These are phyloP conservation scores for Ophiostoma pallidulum DNA, from an alignment of 2,329 filamentous ascomycete genomes.

Conservation along the genomic window DNA sequence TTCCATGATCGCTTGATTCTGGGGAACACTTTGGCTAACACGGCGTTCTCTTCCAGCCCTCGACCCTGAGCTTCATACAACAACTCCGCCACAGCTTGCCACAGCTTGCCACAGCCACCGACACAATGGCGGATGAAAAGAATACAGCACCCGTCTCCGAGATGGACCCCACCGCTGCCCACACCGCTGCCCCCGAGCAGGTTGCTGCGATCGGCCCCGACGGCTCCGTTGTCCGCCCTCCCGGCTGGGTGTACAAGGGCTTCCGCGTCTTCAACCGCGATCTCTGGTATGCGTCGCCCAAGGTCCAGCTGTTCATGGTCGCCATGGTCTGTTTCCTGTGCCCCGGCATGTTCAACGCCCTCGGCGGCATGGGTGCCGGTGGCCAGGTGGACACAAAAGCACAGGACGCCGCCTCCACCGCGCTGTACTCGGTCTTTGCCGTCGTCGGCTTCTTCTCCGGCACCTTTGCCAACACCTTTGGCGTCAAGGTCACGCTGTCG, in stretches of 20 bases:
- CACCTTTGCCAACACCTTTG: slow-evolving; percentile 68
- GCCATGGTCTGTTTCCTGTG: slow-evolving; percentile 53
- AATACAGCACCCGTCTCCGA: slow-evolving; percentile 2
- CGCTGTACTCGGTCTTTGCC: slow-evolving; percentile 42
- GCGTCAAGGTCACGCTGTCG: slow-evolving; percentile 56
- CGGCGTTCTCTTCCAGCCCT: background rate
- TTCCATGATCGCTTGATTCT: no score
- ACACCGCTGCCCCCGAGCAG: background rate
- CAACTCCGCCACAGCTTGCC: background rate
- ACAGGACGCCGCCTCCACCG: slow-evolving; percentile 28
- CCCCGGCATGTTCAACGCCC: slow-evolving; percentile 24
- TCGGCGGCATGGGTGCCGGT: slow-evolving; percentile 20
- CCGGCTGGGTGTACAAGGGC: slow-evolving; percentile 60
- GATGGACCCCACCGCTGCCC: background rate
- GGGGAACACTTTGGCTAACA: no score
- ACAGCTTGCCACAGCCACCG: background rate
- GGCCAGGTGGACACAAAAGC: slow-evolving; percentile 19
- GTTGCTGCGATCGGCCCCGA: slow-evolving; percentile 4
- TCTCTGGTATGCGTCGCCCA: slow-evolving; percentile 65
- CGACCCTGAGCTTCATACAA: no score
- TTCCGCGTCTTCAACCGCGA: slow-evolving; percentile 43
- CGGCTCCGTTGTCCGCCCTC: slow-evolving; percentile 27
- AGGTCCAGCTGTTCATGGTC: slow-evolving; percentile 62
- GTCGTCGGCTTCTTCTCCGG: slow-evolving; percentile 62
- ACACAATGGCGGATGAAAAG: slow-evolving; percentile 14